Base-by-base conservation (phyloP, 73 alveolate species). In the Paramecium tetraurelia region DNA sequence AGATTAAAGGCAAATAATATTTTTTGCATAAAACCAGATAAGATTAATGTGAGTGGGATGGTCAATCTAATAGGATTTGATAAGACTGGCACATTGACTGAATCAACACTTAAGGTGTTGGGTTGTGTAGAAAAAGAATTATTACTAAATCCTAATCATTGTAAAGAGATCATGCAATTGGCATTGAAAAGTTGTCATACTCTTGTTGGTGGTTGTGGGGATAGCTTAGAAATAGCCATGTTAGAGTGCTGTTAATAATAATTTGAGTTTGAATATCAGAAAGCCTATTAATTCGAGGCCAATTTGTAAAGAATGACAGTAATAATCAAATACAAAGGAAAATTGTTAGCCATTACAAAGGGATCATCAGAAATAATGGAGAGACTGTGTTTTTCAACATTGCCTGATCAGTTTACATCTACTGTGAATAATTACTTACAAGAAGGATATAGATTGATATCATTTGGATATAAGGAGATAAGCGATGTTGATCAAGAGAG, bases 71-170 rank as follows among this genome's bases (percentile, higher is more conserved):
- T 96, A 85, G 97, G 95, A 36, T 98, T 98, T 93, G 99, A 98
- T 89, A 98, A 98, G 94, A 98, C 99, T 8, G 99, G 99, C n/a
- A 98, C 99, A 41, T 93, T 98, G 40, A 98, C 99, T 7, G 99
- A 98, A 87, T 98, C 96, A 70, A 95, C 96, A 68, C 95, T 97
- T 80, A 95, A 92, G 75, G 94, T 96, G 1, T 88, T 85, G 33
- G 99, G 99, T 27, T 93, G 77, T 16, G 84, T 63, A 33, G 84
- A 63, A 3, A 27, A 31, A 12, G 10, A 27, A 2, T 63, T 31
- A 63, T 63, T 63, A 63, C 0, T 22, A 33, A 63, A 63, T 63
- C 48, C 84, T 31, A 63, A 63, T 63, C 46, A 63, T 12, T 63
- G 84, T 18, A 63, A 33, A 31, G 84, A 63, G 46, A 63, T 33